phyloP scores from a whole-genome alignment of 805 yeast species.

The Jamesozyma jinghongensis region DNA sequence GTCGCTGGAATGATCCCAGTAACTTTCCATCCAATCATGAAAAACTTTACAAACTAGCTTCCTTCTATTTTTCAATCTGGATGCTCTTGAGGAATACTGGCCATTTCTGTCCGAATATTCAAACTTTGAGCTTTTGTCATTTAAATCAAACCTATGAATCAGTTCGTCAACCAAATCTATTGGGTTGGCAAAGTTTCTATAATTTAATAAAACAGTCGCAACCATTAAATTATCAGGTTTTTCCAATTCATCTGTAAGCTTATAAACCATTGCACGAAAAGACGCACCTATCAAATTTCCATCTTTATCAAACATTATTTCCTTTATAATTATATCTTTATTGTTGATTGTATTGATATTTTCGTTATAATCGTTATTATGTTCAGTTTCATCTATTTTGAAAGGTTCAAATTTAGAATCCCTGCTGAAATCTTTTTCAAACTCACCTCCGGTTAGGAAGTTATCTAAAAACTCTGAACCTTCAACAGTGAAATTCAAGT shows the following conservation, averaged over 20 bases:
- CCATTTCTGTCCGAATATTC: conserved; percentile 31
- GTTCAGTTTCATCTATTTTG: conserved; percentile 17
- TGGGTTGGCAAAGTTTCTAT: conserved; percentile 61
- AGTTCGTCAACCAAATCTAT: conserved; percentile 60
- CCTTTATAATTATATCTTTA: conserved; percentile 27
- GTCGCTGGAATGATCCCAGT: conserved; percentile 67
- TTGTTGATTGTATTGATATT: conserved; percentile 15
- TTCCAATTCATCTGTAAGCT: conserved; percentile 54
- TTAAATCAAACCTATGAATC: conserved; percentile 53
- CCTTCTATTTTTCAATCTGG: conserved; percentile 50
- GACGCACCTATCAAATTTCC: conserved; percentile 60
- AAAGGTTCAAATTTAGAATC: conserved; percentile 33
- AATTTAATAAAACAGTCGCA: conserved; percentile 69
- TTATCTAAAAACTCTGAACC: conserved; percentile 4
- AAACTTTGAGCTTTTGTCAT: conserved; percentile 28
- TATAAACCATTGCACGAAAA: conserved; percentile 54
- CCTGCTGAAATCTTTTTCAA: conserved; percentile 26
- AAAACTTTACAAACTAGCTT: conserved; percentile 59
- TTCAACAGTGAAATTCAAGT: conserved; percentile 1
- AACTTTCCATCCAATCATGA: conserved; percentile 82
- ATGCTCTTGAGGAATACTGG: conserved; percentile 34
- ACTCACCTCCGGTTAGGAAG: conserved; percentile 25
- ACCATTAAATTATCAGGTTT: conserved; percentile 61
- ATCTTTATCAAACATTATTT: conserved; percentile 34
- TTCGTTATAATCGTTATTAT: conserved; percentile 3